Conservation (phyloP, 2,329 filamentous ascomycete species). For the Cadophora gregata region DNA sequence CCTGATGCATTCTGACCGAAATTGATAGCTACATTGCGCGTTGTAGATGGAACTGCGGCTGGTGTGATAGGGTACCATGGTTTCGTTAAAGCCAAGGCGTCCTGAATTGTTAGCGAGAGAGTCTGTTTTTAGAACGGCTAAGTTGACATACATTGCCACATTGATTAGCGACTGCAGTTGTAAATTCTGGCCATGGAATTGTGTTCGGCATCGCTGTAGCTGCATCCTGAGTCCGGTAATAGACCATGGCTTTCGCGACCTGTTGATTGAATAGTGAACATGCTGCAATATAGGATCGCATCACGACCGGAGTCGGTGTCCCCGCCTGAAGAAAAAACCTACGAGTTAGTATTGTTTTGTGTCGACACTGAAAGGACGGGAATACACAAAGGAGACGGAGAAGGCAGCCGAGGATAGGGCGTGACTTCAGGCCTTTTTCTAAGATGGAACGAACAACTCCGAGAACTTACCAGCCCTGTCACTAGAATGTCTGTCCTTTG, state of each 20-base stretch:
- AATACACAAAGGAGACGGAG: too few species aligned
- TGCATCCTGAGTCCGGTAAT: slow-evolving; percentile 65
- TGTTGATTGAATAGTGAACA: slow-evolving; percentile 57
- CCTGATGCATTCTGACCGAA: slow-evolving; percentile 12
- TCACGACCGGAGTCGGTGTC: slow-evolving; percentile 54
- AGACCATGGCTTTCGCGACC: slow-evolving; percentile 64
- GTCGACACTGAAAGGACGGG: not conserved
- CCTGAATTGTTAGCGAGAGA: not conserved
- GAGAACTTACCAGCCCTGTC: slow-evolving; percentile 45
- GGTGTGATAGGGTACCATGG: slow-evolving; percentile 12
- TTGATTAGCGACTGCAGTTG: slow-evolving; percentile 53
- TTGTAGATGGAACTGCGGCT: slow-evolving; percentile 3
- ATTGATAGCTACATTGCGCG: not conserved
- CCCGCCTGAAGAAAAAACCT: slow-evolving; percentile 44
- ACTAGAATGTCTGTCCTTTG: slow-evolving; percentile 55
- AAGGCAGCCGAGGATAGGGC: not conserved
- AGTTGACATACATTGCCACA: slow-evolving; percentile 7
- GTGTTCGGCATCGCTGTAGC: slow-evolving; percentile 53
- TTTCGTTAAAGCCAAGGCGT: not conserved
- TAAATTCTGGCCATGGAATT: slow-evolving; percentile 52
- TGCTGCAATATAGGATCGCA: slow-evolving; percentile 59
- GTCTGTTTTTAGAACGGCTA: not conserved
- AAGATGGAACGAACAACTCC: not conserved
- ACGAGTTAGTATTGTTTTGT: not conserved
- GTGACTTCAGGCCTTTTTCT: not conserved